Evolutionary conservation across 352 stramenopile genomes (phyloP).

Genomic region (Phytophthora podocarpi): DNA sequence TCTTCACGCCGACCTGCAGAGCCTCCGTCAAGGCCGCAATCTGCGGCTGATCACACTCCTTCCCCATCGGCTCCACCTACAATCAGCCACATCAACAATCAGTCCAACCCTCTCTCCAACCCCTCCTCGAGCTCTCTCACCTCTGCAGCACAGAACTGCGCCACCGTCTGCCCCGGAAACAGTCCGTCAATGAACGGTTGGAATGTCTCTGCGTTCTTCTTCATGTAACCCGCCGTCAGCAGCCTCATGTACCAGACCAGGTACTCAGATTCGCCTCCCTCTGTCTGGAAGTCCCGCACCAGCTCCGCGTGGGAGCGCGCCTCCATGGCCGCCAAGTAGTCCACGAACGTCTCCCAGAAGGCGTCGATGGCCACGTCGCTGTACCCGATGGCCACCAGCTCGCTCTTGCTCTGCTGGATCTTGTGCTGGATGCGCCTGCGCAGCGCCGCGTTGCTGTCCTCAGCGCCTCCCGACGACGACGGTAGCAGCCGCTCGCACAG

Average conservation of each 20-base stretch:
- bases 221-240: slow-evolving; percentile 85
- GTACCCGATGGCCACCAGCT: slow-evolving; percentile 88
- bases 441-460: slow-evolving; percentile 32
- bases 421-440: slow-evolving; percentile 53
- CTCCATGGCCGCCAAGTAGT: slow-evolving; percentile 86
- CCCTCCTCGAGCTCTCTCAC: slow-evolving; percentile 22
- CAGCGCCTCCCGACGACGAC: slow-evolving; percentile 16
- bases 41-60: slow-evolving; percentile 93
- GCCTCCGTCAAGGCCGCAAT: slow-evolving; percentile 92
- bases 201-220: slow-evolving; percentile 88
- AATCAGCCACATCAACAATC: neutral
- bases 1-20: slow-evolving; percentile 88
- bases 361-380: slow-evolving; percentile 92
- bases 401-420: slow-evolving; percentile 71
- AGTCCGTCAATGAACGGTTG: slow-evolving; percentile 90
- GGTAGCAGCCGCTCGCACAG: slow-evolving; percentile 81
- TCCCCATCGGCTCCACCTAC: slow-evolving; percentile 93
- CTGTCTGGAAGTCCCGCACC: slow-evolving; percentile 84
- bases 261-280: slow-evolving; percentile 87
- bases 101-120: neutral
- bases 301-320: slow-evolving; percentile 70
- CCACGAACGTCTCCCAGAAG: slow-evolving; percentile 94
- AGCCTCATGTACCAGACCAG: slow-evolving; percentile 91
- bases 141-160: slow-evolving; percentile 84
- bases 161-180: slow-evolving; percentile 80